These are phyloP conservation scores for Pseudogymnoascus sp. DNA, from an alignment of 2,329 filamentous ascomycete species.

Conservation along the genomic window DNA sequence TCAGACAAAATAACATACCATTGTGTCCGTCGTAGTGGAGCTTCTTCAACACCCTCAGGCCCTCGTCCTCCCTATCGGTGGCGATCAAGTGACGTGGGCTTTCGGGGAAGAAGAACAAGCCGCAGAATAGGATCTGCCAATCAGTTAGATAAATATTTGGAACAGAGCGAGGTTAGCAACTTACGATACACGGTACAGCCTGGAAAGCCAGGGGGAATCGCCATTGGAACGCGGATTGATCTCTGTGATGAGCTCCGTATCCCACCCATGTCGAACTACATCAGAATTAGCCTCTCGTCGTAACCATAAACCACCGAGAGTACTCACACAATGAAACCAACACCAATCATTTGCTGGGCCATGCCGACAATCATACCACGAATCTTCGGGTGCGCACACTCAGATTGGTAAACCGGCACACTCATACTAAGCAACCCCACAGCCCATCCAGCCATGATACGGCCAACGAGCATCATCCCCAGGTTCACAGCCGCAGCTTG, in stretches of 20 bases:
- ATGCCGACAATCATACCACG: slow-evolving; percentile 50
- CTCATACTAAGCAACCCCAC: slow-evolving; percentile 54
- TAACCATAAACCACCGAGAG: slow-evolving; percentile 36
- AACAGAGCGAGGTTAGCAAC: not conserved
- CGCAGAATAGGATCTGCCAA: slow-evolving; percentile 29
- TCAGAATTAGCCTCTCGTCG: slow-evolving; percentile 36
- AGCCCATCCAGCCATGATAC: slow-evolving; percentile 41
- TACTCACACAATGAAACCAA: slow-evolving; percentile 43
- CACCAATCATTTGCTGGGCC: slow-evolving; percentile 55
- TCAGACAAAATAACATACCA: not conserved
- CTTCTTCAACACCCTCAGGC: slow-evolving; percentile 38
- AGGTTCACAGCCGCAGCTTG: slow-evolving; percentile 47
- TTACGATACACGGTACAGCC: slow-evolving; percentile 41
- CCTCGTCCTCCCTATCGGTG: slow-evolving; percentile 39
- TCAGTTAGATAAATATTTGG: not conserved
- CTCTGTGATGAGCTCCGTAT: slow-evolving; percentile 8
- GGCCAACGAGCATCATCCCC: slow-evolving; percentile 46
- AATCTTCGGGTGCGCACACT: slow-evolving; percentile 52
- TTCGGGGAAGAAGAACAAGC: slow-evolving; percentile 55
- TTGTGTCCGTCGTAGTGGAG: slow-evolving; percentile 46
- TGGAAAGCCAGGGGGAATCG: slow-evolving; percentile 41
- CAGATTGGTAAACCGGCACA: slow-evolving; percentile 53
- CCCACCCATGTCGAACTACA: slow-evolving; percentile 8
- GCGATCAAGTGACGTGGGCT: slow-evolving; percentile 47
- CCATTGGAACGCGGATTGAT: slow-evolving; percentile 7